Evolutionary conservation across 176 grass and related monocot species (phyloP), one percentile per base, ranked within the genome.

Genomic region (Oryza brachyantha): DNA sequence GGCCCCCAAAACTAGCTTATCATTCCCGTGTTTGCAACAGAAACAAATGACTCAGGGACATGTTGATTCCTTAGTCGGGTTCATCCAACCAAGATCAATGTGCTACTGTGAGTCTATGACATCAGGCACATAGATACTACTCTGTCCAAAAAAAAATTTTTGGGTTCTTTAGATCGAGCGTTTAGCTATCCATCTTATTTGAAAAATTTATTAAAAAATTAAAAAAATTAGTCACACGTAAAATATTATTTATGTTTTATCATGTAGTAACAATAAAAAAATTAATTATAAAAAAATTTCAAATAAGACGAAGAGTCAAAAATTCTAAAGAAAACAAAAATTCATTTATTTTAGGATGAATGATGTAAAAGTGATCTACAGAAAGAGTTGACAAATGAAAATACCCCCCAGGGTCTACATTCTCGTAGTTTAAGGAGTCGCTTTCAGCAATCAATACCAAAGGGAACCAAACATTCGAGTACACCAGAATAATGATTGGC

Each of bases 401-500:
- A 48, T 22, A 17, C 12, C 41, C 31, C 13, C 7, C 21, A 52
- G 29, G 10, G 48, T 45, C 35, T 64, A 4, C 17, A 28, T 38
- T 14, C 16, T 21, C 64, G 7, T 50, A 62, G 73, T 84, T 77
- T 77, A 59, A 34, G 8, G 5, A 24, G 80, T 84, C 80, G 32
- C 80, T 79, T 73, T 83, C 68, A 74, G 86, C 62, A 61, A 64
- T 16, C 40, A 29, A 52, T 22, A 31, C 25, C 17, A 31, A 52
- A 61, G 48, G 35, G 63, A 64, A 37, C 34, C 21, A 77, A 62
- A 72, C 36, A 82, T 83, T 75, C 57, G 66, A 72, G 58, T n/a
- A 45, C 79, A 43, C 42, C 11, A 63, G 41, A 68, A 70, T 58
- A 76, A 84, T 88, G 42, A 84, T 84, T 76, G 76, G 55, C 63